A percentile compares a stretch with the other conserved stretches of the same genome.
phyloP scores from a whole-genome alignment of 352 stramenopile genomes.

The Pythium volutum region DNA sequence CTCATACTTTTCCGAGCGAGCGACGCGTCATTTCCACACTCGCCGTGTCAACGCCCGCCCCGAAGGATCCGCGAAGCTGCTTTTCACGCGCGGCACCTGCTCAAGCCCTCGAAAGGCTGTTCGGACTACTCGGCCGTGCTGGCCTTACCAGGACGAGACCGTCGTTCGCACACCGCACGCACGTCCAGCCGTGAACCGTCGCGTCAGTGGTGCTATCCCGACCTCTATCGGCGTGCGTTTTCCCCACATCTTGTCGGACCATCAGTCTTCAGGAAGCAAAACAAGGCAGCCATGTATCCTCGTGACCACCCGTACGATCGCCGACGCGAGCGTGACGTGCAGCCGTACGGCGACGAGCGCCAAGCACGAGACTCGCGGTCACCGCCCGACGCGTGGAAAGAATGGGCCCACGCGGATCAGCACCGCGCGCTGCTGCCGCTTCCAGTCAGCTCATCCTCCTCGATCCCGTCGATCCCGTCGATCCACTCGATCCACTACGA shows the following conservation, averaged over 20 bases:
- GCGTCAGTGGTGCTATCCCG: not conserved
- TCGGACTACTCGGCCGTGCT: not conserved
- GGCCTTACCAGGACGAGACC: slow-evolving; percentile 12
- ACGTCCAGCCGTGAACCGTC: slow-evolving; percentile 3
- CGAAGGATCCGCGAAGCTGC: slow-evolving; percentile 20
- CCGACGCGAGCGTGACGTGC: not conserved
- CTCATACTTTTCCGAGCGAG: not conserved
- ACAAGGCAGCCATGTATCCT: slow-evolving; percentile 11
- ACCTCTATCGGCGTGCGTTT: not conserved
- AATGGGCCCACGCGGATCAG: not conserved
- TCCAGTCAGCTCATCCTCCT: not conserved
- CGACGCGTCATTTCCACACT: not conserved
- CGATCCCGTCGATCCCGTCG: not conserved
- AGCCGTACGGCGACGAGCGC: slow-evolving; percentile 7
- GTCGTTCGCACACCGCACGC: not conserved
- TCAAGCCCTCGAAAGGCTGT: slow-evolving; percentile 15
- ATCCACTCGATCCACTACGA: slow-evolving; percentile 17
- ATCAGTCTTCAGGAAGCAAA: too few species aligned
- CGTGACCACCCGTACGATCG: slow-evolving; percentile 7
- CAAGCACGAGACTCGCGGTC: not conserved
- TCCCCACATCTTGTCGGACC: not conserved
- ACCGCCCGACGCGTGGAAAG: slow-evolving; percentile 11
- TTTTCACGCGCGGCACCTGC: not conserved
- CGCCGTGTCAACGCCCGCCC: not conserved
- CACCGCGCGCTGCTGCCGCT: slow-evolving; percentile 4